Evolutionary conservation across 768 basidiomycete species (phyloP), one percentile per base, ranked within the genome.

Genomic region (Suillus cothurnatus): DNA sequence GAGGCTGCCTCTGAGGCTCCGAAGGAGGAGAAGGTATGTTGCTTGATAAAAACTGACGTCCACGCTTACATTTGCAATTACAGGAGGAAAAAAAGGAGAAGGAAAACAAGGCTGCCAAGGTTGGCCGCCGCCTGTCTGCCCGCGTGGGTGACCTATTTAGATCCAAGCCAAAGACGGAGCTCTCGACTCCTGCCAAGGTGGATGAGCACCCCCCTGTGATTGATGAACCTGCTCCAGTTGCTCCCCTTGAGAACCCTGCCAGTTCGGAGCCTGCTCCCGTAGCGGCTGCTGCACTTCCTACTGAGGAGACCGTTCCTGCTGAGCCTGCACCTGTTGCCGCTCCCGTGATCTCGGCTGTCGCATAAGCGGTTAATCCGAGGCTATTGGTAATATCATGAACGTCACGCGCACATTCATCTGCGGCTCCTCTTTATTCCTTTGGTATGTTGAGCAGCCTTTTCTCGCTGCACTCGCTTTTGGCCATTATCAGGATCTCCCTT

Each of bases 201-300:
- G 90, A 94, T 68, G 92, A 94, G 82, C 84, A 93, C 76, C 93
- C 94, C 45, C 94, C 94, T 69, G 88, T 89, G 83, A 91, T 95
- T 70, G 94, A 94, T 59, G 88, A 92, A 80, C 92, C 92, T 58
- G 71, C 84, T 36, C 90, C 90, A 14, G 86, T 95, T 68, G 93
- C 92, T 62, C 94, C 94, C 65, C 82, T 96, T 69, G 93, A 94
- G 81, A 85, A 91, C 76, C 89, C 92, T 43, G 89, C 88, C 23
- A 78, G 83, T 26, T 85, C 85, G 69, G 72, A 81, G 19, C 69
- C 80, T 32, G 70, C 77, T 6, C 71, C 78, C 5, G 61, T 70
- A 14, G 83, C 81, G 71, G 72, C 74, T 23, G 72, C 77, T 31
- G 73, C 75, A 47, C 76, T 79, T 9, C 70, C 69, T 64, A 74